These are phyloP conservation scores for Magnusiomyces sp. DNA, from an alignment of 1,139 yeast genomes.

Conservation along the genomic window DNA sequence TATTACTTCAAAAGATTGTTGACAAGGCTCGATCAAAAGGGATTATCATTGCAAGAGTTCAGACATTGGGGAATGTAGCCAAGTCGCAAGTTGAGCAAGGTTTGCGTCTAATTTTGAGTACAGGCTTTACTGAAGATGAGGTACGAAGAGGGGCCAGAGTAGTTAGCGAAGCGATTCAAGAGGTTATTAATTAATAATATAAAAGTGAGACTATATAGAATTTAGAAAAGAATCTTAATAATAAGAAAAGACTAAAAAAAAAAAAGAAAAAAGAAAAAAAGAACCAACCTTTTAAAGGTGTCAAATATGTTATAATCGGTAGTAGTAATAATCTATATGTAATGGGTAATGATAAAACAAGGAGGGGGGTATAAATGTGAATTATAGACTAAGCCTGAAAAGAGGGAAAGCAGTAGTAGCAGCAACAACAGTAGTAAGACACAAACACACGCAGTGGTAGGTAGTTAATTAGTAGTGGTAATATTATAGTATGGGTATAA, in stretches of 20 bases:
- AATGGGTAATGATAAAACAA: no score
- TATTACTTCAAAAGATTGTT: constrained; percentile 48
- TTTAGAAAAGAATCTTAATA: not conserved
- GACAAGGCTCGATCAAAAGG: constrained; percentile 44
- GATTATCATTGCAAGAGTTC: constrained; percentile 61
- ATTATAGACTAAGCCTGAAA: no score
- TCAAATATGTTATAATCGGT: not conserved
- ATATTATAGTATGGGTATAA: no score
- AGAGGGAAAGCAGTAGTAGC: no score
- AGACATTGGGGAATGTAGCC: constrained; percentile 65
- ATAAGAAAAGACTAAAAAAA: not conserved
- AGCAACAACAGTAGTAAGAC: no score
- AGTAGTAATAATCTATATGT: no score
- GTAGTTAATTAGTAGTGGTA: no score
- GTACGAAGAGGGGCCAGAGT: constrained; percentile 7
- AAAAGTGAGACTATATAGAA: no score
- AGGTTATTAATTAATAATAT: constrained; percentile 5
- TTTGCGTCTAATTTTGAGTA: constrained; percentile 52
- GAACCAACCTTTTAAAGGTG: not conserved
- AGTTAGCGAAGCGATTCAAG: constrained; percentile 9
- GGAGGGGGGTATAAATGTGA: no score
- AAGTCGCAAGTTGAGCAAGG: constrained; percentile 64
- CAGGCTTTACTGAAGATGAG: constrained; percentile 48
- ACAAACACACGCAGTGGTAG: no score
- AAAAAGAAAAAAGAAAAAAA: not conserved